Base-by-base conservation (phyloP, 371 early-diverging fungal genomes). In the Apophysomyces trapeziformis region DNA sequence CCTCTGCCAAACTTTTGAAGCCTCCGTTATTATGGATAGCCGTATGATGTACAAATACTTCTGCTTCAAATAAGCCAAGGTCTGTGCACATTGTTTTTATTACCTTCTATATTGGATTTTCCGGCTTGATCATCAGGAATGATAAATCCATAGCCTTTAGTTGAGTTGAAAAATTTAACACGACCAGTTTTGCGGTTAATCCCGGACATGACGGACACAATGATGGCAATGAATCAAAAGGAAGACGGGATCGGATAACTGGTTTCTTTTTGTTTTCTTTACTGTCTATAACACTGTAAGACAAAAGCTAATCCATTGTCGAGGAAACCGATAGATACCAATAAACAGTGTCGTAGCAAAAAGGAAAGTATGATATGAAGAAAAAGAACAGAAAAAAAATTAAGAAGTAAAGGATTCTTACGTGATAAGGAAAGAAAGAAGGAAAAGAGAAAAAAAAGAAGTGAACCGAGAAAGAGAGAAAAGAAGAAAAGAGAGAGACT, bases 91-190 rank as follows among this genome's bases (percentile, higher is more conserved):
- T 26, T 26, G 61, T n/a, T 35, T n/a, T 50, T 56, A 32, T 62
- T 67, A 92, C 93, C 90, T 88, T 93, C 93, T 60, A 63, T 50
- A 36, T 65, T 60, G 50, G 83, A 74, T 26, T 74, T 76, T 7
- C 60, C 63, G 11, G 79, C 84, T 43, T 79, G 71, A 54, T 89
- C 89, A 64, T 84, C 79, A 6, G 93, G 92, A 64, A 94, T 84
- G 68, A 95, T 91, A 74, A 95, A 95, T 1, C 95, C 95, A 69
- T 88, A 95, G 38, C 95, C 95, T 79, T 95, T 95, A 70, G 84
- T 87, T 63, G 89, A 85, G 75, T 92, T 93, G 79, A 95, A 95
- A 73, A 94, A 95, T 87, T 95, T 93, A 74, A 93, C 93, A 50
- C 74, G 85, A 16, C 95, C 94, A 61, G 82, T 84, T 62, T 84